Conservation (phyloP, 208 protist species). For the Crithidia fasciculata region DNA sequence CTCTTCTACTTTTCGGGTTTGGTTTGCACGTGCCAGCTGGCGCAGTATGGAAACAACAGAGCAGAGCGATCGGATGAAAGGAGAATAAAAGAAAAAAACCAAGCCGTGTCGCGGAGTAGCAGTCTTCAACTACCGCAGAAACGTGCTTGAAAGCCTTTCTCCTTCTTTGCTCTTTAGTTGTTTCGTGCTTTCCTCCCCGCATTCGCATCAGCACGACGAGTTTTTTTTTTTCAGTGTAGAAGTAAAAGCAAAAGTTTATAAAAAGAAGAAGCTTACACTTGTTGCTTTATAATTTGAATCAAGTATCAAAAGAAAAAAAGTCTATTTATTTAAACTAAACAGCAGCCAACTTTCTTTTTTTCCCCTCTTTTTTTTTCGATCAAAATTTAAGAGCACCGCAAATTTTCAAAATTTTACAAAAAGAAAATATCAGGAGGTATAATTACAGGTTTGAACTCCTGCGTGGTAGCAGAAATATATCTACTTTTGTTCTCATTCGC, state of each 20-base stretch:
- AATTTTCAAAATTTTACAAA: not conserved
- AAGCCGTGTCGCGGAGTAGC: not conserved
- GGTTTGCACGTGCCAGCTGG: not conserved
- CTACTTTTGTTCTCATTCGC: not conserved
- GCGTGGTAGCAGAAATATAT: not conserved
- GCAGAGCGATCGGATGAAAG: too few relatives aligned
- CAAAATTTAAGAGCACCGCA: not conserved
- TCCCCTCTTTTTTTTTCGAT: not conserved
- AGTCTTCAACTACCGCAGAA: too few relatives aligned
- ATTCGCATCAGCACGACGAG: too few relatives aligned
- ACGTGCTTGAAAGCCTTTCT: too few relatives aligned
- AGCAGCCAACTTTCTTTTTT: not conserved
- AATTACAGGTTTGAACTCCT: not conserved
- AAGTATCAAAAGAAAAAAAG: too few relatives aligned
- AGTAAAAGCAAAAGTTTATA: too few relatives aligned
- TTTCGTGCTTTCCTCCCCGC: too few relatives aligned
- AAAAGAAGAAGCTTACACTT: too few relatives aligned
- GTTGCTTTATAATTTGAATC: too few relatives aligned
- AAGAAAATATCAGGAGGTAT: slow-evolving; percentile 2
- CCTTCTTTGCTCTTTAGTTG: too few relatives aligned
- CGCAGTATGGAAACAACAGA: not conserved
- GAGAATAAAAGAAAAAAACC: not conserved
- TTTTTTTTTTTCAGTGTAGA: too few relatives aligned
- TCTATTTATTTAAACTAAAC: not conserved
- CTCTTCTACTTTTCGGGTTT: not conserved